Evolutionary conservation across 129 eudicot species (phyloP).

Genomic region (Centaurea solstitialis): DNA sequence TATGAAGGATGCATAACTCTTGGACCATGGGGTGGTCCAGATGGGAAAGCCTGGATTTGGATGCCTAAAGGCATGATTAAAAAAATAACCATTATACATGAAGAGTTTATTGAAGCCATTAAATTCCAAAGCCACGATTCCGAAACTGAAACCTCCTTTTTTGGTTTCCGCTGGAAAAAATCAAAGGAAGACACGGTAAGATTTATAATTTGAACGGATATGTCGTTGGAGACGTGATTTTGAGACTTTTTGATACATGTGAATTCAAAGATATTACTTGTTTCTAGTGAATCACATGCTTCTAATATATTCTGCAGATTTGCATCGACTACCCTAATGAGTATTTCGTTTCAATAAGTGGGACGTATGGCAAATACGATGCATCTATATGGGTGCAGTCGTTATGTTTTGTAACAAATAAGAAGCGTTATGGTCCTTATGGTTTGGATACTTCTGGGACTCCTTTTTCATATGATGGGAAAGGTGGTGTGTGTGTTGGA

Average conservation of each 20-base stretch:
- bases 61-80: neutral
- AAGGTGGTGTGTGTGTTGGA: neutral
- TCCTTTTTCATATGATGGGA: neutral
- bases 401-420: neutral
- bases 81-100: neutral
- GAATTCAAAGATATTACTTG: too few species aligned
- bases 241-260: too few species aligned
- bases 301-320: neutral
- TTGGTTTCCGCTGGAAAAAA: too few species aligned
- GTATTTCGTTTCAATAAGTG: neutral
- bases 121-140: neutral
- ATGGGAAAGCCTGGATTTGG: neutral
- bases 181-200: neutral
- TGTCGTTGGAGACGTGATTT: neutral
- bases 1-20: neutral
- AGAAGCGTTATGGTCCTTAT: constrained; percentile 27
- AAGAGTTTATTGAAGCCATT: neutral
- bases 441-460: neutral
- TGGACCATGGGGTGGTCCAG: neutral
- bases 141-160: neutral
- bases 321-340: neutral
- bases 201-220: neutral
- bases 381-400: neutral
- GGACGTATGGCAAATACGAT: constrained; percentile 5
- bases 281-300: too few species aligned